These are phyloP conservation scores for Rhizoclosmatium globosum DNA, from an alignment of 192 early-diverging fungal genomes.

Conservation along the genomic window DNA sequence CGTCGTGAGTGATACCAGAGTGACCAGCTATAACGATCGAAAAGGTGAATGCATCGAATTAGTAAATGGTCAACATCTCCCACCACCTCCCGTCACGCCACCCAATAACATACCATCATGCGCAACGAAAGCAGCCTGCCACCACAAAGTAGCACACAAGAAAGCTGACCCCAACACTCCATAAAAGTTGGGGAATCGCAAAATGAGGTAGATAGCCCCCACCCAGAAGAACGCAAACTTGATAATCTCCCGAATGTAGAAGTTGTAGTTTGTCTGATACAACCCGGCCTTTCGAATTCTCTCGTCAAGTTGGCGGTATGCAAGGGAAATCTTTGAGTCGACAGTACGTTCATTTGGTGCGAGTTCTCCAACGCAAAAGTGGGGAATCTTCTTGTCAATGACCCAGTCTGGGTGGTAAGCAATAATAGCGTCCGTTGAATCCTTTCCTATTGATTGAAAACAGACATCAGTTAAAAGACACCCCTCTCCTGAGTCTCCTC, in stretches of 20 bases:
- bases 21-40: conserved; percentile 72
- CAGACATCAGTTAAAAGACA: no score
- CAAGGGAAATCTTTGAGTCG: conserved; percentile 35
- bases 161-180: conserved; percentile 41
- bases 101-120: conserved; percentile 70
- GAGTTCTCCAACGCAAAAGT: conserved; percentile 83
- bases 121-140: conserved; percentile 89
- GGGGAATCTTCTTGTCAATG: conserved; percentile 74
- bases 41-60: background rate
- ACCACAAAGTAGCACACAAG: conserved; percentile 55
- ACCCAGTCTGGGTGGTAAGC: conserved; percentile 88
- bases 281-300: conserved; percentile 69
- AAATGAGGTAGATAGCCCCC: conserved; percentile 37
- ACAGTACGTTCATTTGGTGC: background rate
- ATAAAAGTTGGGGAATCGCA: conserved; percentile 40
- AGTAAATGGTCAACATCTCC: background rate
- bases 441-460: conserved; percentile 47
- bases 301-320: conserved; percentile 74
- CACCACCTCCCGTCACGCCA: background rate
- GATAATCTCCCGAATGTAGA: conserved; percentile 59
- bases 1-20: conserved; percentile 83
- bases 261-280: conserved; percentile 68
- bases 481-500: background rate
- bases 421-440: conserved; percentile 90
- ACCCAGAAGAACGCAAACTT: conserved; percentile 51